Conservation (phyloP, 2,329 filamentous ascomycete genomes). For the Didymella arachidicola region DNA sequence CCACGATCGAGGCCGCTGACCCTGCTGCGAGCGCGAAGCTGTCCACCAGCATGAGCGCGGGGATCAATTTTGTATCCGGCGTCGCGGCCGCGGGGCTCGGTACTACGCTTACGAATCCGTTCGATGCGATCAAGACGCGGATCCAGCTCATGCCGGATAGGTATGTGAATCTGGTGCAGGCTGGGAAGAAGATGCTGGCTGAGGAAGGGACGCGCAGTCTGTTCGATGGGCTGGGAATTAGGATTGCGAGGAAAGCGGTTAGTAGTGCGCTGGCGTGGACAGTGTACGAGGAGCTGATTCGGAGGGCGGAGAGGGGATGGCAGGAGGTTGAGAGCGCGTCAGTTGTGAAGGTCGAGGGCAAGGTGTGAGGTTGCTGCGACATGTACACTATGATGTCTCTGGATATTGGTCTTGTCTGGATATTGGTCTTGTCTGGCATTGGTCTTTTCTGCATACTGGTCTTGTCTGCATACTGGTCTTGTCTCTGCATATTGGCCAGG, state of each 20-base stretch:
- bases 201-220: constrained; percentile 83
- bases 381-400: constrained; percentile 9
- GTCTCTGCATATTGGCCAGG: constrained; percentile 8
- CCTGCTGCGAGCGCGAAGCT: constrained; percentile 29
- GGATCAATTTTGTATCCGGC: constrained; percentile 86
- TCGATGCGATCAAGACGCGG: constrained; percentile 94
- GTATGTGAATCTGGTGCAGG: constrained; percentile 84
- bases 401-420: too few species aligned
- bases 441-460: too few species aligned
- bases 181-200: constrained; percentile 76
- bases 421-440: too few species aligned
- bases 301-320: constrained; percentile 67
- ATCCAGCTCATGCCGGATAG: constrained; percentile 86
- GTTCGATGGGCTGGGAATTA: constrained; percentile 83
- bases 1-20: constrained; percentile 38
- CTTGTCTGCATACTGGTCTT: too few species aligned
- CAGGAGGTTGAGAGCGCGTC: constrained; percentile 38
- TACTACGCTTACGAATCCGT: constrained; percentile 91
- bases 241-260: constrained; percentile 89
- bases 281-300: constrained; percentile 90
- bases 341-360: constrained; percentile 22
- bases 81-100: constrained; percentile 81
- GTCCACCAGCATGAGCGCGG: constrained; percentile 58
- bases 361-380: constrained; percentile 12
- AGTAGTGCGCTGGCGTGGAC: constrained; percentile 98